phyloP scores from a whole-genome alignment of 2,329 filamentous ascomycete genomes.

The Microdochium trichocladiopsis region DNA sequence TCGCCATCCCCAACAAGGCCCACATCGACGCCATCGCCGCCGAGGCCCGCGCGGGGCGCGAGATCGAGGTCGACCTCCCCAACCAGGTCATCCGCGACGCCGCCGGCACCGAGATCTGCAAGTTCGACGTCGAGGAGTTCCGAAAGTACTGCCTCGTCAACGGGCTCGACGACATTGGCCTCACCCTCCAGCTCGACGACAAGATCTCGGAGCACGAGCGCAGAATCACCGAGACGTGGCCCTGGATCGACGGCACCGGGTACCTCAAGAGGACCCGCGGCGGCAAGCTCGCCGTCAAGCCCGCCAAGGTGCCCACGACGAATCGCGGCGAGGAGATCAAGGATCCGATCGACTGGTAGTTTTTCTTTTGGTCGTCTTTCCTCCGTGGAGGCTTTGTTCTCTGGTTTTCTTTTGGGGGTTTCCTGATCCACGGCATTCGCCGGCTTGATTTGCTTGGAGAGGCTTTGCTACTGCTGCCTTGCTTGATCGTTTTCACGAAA shows the following conservation, averaged over 20 bases:
- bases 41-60: slow-evolving; percentile 71
- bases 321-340: slow-evolving; percentile 78
- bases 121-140: slow-evolving; percentile 88
- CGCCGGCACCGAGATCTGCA: slow-evolving; percentile 64
- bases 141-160: slow-evolving; percentile 91
- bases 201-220: slow-evolving; percentile 82
- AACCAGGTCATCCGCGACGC: slow-evolving; percentile 77
- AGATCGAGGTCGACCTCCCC: slow-evolving; percentile 84
- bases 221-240: slow-evolving; percentile 68
- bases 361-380: no score
- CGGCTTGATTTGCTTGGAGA: no score
- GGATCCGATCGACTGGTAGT: slow-evolving; percentile 84
- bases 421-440: no score
- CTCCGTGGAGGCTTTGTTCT: no score
- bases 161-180: slow-evolving; percentile 88
- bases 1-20: slow-evolving; percentile 62
- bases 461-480: no score
- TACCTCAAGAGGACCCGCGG: slow-evolving; percentile 61
- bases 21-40: slow-evolving; percentile 64
- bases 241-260: slow-evolving; percentile 83
- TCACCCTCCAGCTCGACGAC: slow-evolving; percentile 87
- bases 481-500: no score
- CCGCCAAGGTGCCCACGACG: slow-evolving; percentile 72
- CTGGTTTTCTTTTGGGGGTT: no score
- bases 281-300: slow-evolving; percentile 49